Percentiles rank a stretch among this genome's conserved stretches.
These are phyloP conservation scores for Circinella minor DNA, from an alignment of 371 early-diverging fungal species.

Conservation along the genomic window DNA sequence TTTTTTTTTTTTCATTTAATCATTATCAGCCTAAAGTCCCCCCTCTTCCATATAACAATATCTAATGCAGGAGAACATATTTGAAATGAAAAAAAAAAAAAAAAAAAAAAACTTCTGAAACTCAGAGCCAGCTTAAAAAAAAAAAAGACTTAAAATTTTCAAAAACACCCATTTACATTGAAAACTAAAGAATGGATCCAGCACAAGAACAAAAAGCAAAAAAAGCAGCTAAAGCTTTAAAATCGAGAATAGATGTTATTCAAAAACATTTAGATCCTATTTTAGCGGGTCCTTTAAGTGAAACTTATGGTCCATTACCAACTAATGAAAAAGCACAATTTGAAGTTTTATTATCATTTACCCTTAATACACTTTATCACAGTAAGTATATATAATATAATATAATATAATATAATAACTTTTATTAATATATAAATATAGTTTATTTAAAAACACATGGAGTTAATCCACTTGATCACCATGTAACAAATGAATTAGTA, in stretches of 20 bases:
- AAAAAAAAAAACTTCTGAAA: too few relatives aligned
- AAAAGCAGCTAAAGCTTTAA: constrained; percentile 42
- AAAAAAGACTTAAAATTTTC: neutral
- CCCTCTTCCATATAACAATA: too few relatives aligned
- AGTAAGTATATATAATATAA: constrained; percentile 36
- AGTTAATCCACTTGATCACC: constrained; percentile 49
- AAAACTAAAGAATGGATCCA: constrained; percentile 10
- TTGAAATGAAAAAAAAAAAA: too few relatives aligned
- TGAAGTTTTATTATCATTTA: constrained; percentile 55
- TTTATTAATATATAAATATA: constrained; percentile 13
- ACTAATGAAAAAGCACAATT: constrained; percentile 56
- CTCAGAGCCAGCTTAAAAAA: too few relatives aligned
- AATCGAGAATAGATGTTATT: constrained; percentile 40
- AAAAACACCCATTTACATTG: neutral
- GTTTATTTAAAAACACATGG: constrained; percentile 61
- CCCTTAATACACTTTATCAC: constrained; percentile 57
- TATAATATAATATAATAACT: neutral
- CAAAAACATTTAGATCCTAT: constrained; percentile 58
- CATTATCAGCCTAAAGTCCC: too few relatives aligned
- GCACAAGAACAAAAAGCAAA: constrained; percentile 21
- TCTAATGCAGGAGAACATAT: too few relatives aligned
- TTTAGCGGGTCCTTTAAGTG: constrained; percentile 41
- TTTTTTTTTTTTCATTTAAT: too few relatives aligned
- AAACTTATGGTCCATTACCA: constrained; percentile 52
- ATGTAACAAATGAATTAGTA: constrained; percentile 58